These are phyloP conservation scores for Pythium volutum DNA, from an alignment of 352 stramenopile genomes.

Conservation along the genomic window DNA sequence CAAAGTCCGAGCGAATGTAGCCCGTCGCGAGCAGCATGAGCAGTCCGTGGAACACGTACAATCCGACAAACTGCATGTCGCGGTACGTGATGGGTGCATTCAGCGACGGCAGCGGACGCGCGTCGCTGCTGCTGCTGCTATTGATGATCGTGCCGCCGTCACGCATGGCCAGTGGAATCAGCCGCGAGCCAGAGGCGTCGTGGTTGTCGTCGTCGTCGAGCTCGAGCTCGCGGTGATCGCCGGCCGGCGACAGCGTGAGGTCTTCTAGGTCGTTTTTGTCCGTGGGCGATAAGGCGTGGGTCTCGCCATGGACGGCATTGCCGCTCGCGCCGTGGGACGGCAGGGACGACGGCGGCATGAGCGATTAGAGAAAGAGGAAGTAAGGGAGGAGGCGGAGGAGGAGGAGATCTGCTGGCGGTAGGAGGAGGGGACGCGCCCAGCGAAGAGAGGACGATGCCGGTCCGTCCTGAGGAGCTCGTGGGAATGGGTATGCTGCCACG, in stretches of 20 bases:
- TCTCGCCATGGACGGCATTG: no score
- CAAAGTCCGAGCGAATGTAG: constrained; percentile 38
- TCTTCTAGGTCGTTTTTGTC: constrained; percentile 46
- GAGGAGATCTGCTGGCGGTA: background rate
- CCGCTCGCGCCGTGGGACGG: background rate
- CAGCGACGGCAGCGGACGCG: constrained; percentile 61
- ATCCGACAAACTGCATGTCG: constrained; percentile 47
- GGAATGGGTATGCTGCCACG: constrained; percentile 9
- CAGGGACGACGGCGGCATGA: constrained; percentile 12
- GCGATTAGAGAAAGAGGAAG: background rate
- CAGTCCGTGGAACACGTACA: constrained; percentile 54
- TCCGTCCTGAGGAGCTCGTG: background rate
- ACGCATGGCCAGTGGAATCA: constrained; percentile 71
- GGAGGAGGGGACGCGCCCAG: background rate
- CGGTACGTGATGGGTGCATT: constrained; percentile 56
- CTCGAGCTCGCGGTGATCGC: constrained; percentile 5
- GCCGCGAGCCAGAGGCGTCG: constrained; percentile 31
- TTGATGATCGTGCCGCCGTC: constrained; percentile 37
- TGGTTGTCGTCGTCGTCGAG: constrained; percentile 11
- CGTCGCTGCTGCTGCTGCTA: constrained; percentile 34
- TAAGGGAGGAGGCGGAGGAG: background rate
- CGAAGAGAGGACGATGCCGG: background rate
- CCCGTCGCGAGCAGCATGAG: constrained; percentile 44
- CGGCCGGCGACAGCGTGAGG: constrained; percentile 47
- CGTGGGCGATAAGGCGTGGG: constrained; percentile 12